Conservation (phyloP, 2,329 filamentous ascomycete species). For the Teratosphaeria zuluensis region DNA sequence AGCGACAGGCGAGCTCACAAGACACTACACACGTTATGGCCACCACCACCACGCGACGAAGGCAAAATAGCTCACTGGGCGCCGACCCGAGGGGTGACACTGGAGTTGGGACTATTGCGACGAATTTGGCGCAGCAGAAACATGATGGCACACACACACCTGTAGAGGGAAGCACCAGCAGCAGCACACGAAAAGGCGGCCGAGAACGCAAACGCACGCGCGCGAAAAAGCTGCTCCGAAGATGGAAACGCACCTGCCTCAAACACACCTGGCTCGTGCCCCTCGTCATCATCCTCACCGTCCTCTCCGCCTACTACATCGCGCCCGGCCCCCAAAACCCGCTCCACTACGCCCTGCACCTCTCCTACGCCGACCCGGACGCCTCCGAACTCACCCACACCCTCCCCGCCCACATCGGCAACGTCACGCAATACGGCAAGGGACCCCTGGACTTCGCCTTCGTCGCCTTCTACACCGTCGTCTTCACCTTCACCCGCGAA, state of each 20-base stretch:
- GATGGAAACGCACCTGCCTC: slow-evolving; percentile 36
- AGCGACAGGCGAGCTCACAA: neutral
- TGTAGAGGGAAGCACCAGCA: slow-evolving; percentile 12
- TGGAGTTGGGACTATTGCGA: slow-evolving; percentile 41
- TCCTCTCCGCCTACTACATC: slow-evolving; percentile 60
- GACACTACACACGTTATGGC: neutral
- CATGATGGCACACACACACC: neutral
- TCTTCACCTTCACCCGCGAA: slow-evolving; percentile 87
- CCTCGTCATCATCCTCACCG: slow-evolving; percentile 53
- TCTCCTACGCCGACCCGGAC: slow-evolving; percentile 63
- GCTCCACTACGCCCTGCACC: slow-evolving; percentile 72
- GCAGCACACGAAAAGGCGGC: slow-evolving; percentile 8
- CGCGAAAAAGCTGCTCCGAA: slow-evolving; percentile 34
- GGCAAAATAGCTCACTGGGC: slow-evolving; percentile 34
- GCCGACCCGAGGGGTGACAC: slow-evolving; percentile 45
- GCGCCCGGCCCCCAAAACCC: slow-evolving; percentile 73
- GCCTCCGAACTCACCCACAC: slow-evolving; percentile 24
- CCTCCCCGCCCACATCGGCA: slow-evolving; percentile 36
- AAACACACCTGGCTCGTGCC: slow-evolving; percentile 57
- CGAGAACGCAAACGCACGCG: slow-evolving; percentile 37
- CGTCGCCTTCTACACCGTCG: slow-evolving; percentile 77
- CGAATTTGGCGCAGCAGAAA: slow-evolving; percentile 15
- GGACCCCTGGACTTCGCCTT: slow-evolving; percentile 80
- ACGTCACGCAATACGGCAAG: slow-evolving; percentile 66
- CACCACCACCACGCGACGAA: slow-evolving; percentile 1